Conservation (phyloP, 306 rosid genomes). For the Boehmeria nivea region DNA sequence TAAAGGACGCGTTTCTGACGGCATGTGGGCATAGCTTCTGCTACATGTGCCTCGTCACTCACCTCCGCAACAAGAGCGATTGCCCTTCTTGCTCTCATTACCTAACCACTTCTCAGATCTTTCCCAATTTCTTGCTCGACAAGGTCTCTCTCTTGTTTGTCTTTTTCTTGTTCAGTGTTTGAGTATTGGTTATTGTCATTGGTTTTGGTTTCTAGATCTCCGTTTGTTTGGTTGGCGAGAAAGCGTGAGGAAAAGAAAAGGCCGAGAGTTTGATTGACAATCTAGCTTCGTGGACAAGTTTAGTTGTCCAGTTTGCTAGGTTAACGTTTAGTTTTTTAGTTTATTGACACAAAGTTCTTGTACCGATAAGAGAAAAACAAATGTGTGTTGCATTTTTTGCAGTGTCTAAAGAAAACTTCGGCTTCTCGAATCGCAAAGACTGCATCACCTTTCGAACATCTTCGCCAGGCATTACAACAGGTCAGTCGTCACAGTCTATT, state of each 20-base stretch:
- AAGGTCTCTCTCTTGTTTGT: constrained; percentile 66
- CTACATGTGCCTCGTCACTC: constrained; percentile 68
- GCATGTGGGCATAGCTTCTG: constrained; percentile 82
- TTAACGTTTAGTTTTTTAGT: neutral
- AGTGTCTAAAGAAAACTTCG: constrained; percentile 25
- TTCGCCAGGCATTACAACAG: constrained; percentile 28
- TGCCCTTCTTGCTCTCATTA: constrained; percentile 72
- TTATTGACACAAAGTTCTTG: too few relatives aligned
- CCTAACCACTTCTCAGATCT: constrained; percentile 48
- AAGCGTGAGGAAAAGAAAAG: too few relatives aligned
- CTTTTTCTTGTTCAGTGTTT: neutral
- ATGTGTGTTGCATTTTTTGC: neutral
- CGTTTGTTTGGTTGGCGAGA: neutral
- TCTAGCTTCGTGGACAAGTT: neutral
- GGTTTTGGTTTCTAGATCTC: neutral
- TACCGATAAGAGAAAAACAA: too few relatives aligned
- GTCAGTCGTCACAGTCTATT: constrained; percentile 17
- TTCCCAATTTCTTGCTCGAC: constrained; percentile 72
- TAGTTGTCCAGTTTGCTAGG: neutral
- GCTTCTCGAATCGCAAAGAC: constrained; percentile 12
- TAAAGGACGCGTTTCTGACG: constrained; percentile 72
- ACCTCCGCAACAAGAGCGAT: constrained; percentile 68
- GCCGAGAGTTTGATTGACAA: neutral
- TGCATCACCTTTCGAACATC: constrained; percentile 27
- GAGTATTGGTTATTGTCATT: neutral